These are phyloP conservation scores for Trichoderma gracile DNA, from an alignment of 2,329 filamentous ascomycete species.

Conservation along the genomic window DNA sequence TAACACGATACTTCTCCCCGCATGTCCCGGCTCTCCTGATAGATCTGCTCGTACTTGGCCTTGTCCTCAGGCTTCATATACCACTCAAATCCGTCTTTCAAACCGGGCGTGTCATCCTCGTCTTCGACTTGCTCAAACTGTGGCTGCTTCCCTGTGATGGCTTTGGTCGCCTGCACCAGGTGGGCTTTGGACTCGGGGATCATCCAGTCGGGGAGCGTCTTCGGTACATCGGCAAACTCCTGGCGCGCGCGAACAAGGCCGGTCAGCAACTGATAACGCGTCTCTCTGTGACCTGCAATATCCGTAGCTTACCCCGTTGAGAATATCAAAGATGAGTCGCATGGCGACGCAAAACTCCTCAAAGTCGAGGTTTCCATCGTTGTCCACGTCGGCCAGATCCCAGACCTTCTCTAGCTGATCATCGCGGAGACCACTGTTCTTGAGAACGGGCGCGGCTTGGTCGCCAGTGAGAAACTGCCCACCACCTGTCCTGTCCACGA, in stretches of 20 bases:
- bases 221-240: slow-evolving; percentile 90
- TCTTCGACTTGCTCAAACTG: slow-evolving; percentile 85
- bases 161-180: slow-evolving; percentile 79
- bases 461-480: slow-evolving; percentile 62
- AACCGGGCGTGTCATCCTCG: slow-evolving; percentile 75
- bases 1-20: slow-evolving; percentile 79
- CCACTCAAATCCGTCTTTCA: slow-evolving; percentile 98
- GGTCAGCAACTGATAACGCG: not conserved
- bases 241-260: slow-evolving; percentile 39
- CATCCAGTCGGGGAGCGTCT: slow-evolving; percentile 87
- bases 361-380: slow-evolving; percentile 96
- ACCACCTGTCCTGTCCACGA: slow-evolving; percentile 59
- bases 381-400: slow-evolving; percentile 96
- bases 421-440: slow-evolving; percentile 63
- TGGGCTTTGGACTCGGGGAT: slow-evolving; percentile 94
- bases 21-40: slow-evolving; percentile 84
- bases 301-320: slow-evolving; percentile 72
- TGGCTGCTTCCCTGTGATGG: slow-evolving; percentile 74
- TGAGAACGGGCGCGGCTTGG: slow-evolving; percentile 61
- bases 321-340: slow-evolving; percentile 94
- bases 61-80: slow-evolving; percentile 96
- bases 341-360: slow-evolving; percentile 99
- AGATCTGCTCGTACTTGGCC: slow-evolving; percentile 95
- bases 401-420: slow-evolving; percentile 93
- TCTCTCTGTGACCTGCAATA: not conserved